These are phyloP conservation scores for Fusarium mexicanum DNA, from an alignment of 2,329 filamentous ascomycete species.

Conservation along the genomic window DNA sequence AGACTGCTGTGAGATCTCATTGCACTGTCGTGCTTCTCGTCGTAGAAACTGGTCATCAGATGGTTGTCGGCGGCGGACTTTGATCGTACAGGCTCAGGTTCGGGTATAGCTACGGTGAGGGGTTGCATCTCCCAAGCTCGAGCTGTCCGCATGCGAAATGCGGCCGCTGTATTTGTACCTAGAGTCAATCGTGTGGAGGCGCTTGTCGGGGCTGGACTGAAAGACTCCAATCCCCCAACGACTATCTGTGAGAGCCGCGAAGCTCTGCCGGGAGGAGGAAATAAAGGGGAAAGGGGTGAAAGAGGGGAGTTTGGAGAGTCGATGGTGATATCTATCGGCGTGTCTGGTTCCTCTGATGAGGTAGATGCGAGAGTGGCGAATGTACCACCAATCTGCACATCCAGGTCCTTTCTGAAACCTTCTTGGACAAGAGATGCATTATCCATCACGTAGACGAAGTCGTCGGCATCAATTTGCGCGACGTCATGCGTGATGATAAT, in stretches of 20 bases:
- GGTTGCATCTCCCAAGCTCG: slow-evolving; percentile 35
- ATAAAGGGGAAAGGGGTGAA: slow-evolving; percentile 12
- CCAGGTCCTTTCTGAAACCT: slow-evolving; percentile 70
- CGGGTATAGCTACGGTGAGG: not conserved
- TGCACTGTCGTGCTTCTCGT: slow-evolving; percentile 24
- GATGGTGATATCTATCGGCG: slow-evolving; percentile 22
- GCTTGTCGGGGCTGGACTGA: slow-evolving; percentile 8
- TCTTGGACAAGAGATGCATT: slow-evolving; percentile 73
- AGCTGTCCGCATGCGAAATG: slow-evolving; percentile 31
- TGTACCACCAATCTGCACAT: slow-evolving; percentile 53
- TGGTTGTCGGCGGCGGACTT: not conserved
- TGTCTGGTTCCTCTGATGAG: not conserved
- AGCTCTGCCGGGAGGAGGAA: slow-evolving; percentile 2
- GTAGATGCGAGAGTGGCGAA: slow-evolving; percentile 56
- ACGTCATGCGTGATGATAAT: slow-evolving; percentile 95
- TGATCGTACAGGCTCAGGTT: slow-evolving; percentile 3
- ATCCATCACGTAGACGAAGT: slow-evolving; percentile 85
- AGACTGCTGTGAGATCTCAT: slow-evolving; percentile 13
- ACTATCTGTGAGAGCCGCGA: slow-evolving; percentile 34
- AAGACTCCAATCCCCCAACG: slow-evolving; percentile 31
- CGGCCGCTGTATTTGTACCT: slow-evolving; percentile 32
- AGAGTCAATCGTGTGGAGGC: slow-evolving; percentile 34
- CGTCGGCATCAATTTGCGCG: slow-evolving; percentile 74
- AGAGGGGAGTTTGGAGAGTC: slow-evolving; percentile 16
- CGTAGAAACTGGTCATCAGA: not conserved